Evolutionary conservation across 2,329 filamentous ascomycete genomes (phyloP).

Genomic region (Scedosporium apiospermum): DNA sequence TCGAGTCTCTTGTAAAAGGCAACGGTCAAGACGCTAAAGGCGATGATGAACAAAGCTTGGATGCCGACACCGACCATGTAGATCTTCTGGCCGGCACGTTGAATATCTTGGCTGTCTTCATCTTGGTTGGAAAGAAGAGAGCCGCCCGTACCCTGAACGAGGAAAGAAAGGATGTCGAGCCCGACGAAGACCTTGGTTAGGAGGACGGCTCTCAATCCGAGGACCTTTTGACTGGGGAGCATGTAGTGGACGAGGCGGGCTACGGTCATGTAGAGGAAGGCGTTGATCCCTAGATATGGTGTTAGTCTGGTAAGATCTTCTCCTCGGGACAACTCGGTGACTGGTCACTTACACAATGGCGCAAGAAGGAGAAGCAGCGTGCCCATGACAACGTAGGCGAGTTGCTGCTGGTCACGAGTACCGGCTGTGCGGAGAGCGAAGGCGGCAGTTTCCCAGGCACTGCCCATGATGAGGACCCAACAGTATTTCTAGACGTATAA

Average conservation of each 20-base stretch:
- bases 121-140: constrained; percentile 22
- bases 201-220: constrained; percentile 22
- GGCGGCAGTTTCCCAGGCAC: constrained; percentile 26
- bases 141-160: constrained; percentile 32
- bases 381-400: constrained; percentile 19
- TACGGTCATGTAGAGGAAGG: constrained; percentile 34
- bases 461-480: constrained; percentile 31
- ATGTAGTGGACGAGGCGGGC: constrained; percentile 28
- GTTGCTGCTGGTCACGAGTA: constrained; percentile 26
- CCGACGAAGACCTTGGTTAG: constrained; percentile 37
- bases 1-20: constrained; percentile 23
- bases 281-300: constrained; percentile 26
- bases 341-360: constrained; percentile 24
- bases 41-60: constrained; percentile 26
- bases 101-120: constrained; percentile 13
- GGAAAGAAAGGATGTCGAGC: constrained; percentile 36
- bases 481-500: constrained; percentile 16
- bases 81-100: constrained; percentile 25
- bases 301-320: constrained; percentile 1
- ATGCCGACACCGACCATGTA: constrained; percentile 28
- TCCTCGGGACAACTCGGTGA: too few relatives aligned
- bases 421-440: constrained; percentile 27
- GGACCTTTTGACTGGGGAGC: constrained; percentile 26
- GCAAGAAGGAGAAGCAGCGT: constrained; percentile 29
- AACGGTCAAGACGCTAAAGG: constrained; percentile 25